Evolutionary conservation across 768 basidiomycete species (phyloP), one percentile per base, ranked within the genome.

Genomic region (Russula virescens): DNA sequence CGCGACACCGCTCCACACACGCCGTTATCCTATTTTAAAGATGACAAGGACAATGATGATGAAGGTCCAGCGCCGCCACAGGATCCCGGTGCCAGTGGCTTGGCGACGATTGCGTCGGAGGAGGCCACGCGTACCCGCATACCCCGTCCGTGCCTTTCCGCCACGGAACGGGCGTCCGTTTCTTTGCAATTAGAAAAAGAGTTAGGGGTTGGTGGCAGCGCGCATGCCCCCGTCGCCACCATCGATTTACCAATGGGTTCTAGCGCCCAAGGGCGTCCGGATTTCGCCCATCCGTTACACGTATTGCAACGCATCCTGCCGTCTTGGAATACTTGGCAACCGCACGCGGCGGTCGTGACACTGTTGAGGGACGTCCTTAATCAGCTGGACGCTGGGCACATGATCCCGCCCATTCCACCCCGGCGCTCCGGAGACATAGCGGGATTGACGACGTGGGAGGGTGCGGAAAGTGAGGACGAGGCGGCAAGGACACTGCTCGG

Each of bases 251-350:
- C 35, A 11, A 19, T 26, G 31, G 25, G 40, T 21, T 31, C 31
- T 50, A 60, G 68, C 26, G 63, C 50, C 23, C 62, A 69, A 35
- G 53, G 28, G 18, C 56, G 46, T 31, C 69, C 75, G 53, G 86
- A 88, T 72, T 79, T 83, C 59, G 81, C 78, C n/a, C 80, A 82
- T 69, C 77, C 82, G 7, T 74, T 91, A 40, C 78, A 81, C 63
- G 72, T 86, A 42, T 76, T 91, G 5, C 82, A 85, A 66, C 80
- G 83, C 62, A 79, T 87, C 57, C 79, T 84, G 5, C 86, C 88
- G 13, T 72, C 77, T 25, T 88, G 85, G 83, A 80, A 83, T 51
- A 70, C 75, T 49, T 91, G 88, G 90, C 77, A 76, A 48, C 83
- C 86, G n/a, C 87, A 88, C 68, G 70, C 65, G 28, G 74, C 75